Evolutionary conservation across 2,329 filamentous ascomycete species (phyloP).

Genomic region (Xylariaceae sp.): DNA sequence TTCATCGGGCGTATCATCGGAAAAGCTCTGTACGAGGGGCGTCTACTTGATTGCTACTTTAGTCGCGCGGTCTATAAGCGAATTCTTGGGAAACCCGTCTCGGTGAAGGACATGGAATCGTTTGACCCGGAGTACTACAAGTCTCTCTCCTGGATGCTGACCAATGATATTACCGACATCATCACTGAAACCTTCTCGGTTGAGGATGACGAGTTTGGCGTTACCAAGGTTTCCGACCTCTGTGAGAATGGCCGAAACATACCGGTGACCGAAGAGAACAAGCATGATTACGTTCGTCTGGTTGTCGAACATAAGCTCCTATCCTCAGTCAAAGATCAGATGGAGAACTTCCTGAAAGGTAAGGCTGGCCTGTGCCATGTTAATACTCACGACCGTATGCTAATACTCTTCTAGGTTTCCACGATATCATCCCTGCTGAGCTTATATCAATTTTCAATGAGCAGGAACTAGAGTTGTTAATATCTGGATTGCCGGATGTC

Average conservation of each 20-base stretch:
- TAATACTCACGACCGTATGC: constrained; percentile 17
- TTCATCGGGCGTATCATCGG: constrained; percentile 98
- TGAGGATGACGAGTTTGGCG: constrained; percentile 90
- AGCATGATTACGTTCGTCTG: constrained; percentile 92
- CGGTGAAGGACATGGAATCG: constrained; percentile 98
- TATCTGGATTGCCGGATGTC: constrained; percentile 94
- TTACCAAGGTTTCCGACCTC: constrained; percentile 80
- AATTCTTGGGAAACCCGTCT: constrained; percentile 90
- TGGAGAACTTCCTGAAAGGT: constrained; percentile 87
- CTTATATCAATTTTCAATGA: constrained; percentile 97
- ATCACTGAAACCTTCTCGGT: constrained; percentile 95
- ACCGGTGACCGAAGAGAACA: constrained; percentile 94
- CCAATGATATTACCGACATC: constrained; percentile 97
- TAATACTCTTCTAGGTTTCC: constrained; percentile 64
- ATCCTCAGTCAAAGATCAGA: constrained; percentile 87
- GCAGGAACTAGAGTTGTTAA: constrained; percentile 92
- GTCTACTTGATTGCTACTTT: constrained; percentile 96
- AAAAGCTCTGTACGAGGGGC: constrained; percentile 93
- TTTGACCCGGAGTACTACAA: constrained; percentile 99
- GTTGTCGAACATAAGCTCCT: constrained; percentile 93
- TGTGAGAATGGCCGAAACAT: constrained; percentile 85
- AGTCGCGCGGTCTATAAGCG: constrained; percentile 98
- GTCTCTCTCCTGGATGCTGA: constrained; percentile 95
- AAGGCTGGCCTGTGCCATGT: constrained; percentile 29
- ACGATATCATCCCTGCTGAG: constrained; percentile 94